Percentiles rank a stretch among this genome's conserved stretches.
phyloP scores from a whole-genome alignment of 2,329 filamentous ascomycete species.

The Xylaria sp. region DNA sequence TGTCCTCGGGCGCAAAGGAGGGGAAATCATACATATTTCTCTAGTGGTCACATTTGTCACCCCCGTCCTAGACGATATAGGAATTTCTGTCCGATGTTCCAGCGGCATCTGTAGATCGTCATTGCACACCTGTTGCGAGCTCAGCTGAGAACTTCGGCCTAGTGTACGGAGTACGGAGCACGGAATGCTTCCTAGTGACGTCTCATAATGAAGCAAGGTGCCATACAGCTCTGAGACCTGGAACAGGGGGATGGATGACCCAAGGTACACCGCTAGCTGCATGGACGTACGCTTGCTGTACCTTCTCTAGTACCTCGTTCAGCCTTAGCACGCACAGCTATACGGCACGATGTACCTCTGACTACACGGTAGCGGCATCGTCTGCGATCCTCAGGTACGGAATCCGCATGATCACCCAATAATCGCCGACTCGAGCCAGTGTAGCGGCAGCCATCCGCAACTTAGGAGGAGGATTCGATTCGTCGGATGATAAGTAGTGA shows the following conservation, averaged over 20 bases:
- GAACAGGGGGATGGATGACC: not conserved
- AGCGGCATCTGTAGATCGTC: not conserved
- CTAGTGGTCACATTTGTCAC: not conserved
- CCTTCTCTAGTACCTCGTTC: too few species aligned
- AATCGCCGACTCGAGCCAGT: too few species aligned
- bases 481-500: too few species aligned
- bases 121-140: not conserved
- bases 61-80: not conserved
- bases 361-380: too few species aligned
- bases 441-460: too few species aligned
- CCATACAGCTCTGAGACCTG: not conserved
- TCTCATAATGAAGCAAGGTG: not conserved
- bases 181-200: not conserved
- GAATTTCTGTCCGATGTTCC: not conserved
- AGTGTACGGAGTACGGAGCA: not conserved
- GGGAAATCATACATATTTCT: not conserved
- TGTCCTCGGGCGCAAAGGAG: not conserved
- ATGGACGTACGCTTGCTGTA: too few species aligned
- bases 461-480: too few species aligned
- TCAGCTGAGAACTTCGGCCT: not conserved
- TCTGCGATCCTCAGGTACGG: too few species aligned
- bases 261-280: too few species aligned
- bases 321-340: too few species aligned
- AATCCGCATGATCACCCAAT: too few species aligned
- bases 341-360: too few species aligned